Conservation (phyloP, 2,329 filamentous ascomycete species). For the Microdochium bolleyi region DNA sequence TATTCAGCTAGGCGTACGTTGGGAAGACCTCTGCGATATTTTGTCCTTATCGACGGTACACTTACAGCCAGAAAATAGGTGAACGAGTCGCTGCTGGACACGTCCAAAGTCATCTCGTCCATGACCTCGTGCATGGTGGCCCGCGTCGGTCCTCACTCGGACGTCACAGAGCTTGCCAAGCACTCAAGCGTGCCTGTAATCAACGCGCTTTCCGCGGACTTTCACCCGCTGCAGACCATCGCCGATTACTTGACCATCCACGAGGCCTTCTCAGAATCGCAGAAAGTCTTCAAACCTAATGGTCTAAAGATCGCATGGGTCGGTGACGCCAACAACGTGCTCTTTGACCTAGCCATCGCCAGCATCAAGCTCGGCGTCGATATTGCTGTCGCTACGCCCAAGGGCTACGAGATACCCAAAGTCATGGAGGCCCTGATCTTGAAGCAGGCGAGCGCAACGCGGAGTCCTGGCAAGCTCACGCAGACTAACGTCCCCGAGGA, state of each 20-base stretch:
- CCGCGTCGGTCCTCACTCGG: conserved; percentile 69
- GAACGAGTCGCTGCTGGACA: conserved; percentile 94
- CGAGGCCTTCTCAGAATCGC: conserved; percentile 58
- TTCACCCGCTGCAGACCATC: conserved; percentile 89
- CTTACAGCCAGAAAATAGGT: conserved; percentile 40
- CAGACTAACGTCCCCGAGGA: conserved; percentile 80
- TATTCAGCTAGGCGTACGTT: conserved; percentile 83
- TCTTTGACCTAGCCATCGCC: conserved; percentile 86
- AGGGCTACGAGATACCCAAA: conserved; percentile 73
- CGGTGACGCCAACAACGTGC: conserved; percentile 93
- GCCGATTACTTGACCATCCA: conserved; percentile 89
- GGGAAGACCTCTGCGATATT: background rate
- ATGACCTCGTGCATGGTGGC: conserved; percentile 82
- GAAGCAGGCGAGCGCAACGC: conserved; percentile 48
- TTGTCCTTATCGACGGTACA: too few relatives aligned
- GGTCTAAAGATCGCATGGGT: conserved; percentile 93
- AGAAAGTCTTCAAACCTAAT: conserved; percentile 55
- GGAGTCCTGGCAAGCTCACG: conserved; percentile 55
- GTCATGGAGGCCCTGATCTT: conserved; percentile 67
- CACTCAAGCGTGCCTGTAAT: conserved; percentile 74
- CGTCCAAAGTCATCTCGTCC: conserved; percentile 84
- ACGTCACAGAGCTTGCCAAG: conserved; percentile 62
- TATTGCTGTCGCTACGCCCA: conserved; percentile 78
- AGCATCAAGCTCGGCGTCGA: conserved; percentile 82
- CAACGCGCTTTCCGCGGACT: conserved; percentile 82